Evolutionary conservation across 1,284 basidiomycete species (phyloP).

Genomic region (Cryptococcus neoformans): DNA sequence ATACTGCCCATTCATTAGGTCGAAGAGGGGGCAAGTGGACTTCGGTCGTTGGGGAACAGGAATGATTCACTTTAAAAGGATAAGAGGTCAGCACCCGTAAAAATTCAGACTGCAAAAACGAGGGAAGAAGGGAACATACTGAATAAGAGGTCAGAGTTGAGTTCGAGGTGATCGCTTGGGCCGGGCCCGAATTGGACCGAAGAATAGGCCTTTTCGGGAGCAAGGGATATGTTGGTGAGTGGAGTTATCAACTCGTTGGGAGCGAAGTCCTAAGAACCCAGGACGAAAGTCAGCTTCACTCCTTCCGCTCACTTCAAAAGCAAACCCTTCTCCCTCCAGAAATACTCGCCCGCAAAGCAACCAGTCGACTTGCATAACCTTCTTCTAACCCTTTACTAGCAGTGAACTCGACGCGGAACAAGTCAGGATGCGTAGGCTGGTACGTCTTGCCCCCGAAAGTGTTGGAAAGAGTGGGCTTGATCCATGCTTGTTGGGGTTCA

Average conservation of each 20-base stretch:
- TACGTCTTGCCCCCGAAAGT: slow-evolving; percentile 41
- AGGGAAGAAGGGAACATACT: slow-evolving; percentile 28
- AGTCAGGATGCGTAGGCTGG: slow-evolving; percentile 38
- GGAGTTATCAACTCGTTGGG: slow-evolving; percentile 33
- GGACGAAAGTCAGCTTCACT: not conserved
- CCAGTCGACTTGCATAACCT: slow-evolving; percentile 38
- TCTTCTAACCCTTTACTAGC: slow-evolving; percentile 24
- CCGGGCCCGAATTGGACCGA: slow-evolving; percentile 52
- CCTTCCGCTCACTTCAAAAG: not conserved
- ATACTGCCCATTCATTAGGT: slow-evolving; percentile 50
- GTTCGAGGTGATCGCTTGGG: slow-evolving; percentile 57
- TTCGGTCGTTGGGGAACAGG: slow-evolving; percentile 61
- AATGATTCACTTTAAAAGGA: slow-evolving; percentile 58
- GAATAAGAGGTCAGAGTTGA: slow-evolving; percentile 64
- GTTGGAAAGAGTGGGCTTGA: slow-evolving; percentile 39
- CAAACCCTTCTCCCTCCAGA: not conserved
- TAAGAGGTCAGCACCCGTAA: not conserved
- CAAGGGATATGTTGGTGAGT: slow-evolving; percentile 37
- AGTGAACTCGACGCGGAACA: slow-evolving; percentile 42
- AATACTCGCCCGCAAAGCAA: slow-evolving; percentile 39
- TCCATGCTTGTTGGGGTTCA: slow-evolving; percentile 12
- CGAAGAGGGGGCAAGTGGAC: slow-evolving; percentile 56
- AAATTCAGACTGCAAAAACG: not conserved
- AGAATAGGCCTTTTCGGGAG: slow-evolving; percentile 47
- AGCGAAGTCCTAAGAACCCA: slow-evolving; percentile 31